These are phyloP conservation scores for Aphanomyces stellatus DNA, from an alignment of 352 stramenopile species.

Conservation along the genomic window DNA sequence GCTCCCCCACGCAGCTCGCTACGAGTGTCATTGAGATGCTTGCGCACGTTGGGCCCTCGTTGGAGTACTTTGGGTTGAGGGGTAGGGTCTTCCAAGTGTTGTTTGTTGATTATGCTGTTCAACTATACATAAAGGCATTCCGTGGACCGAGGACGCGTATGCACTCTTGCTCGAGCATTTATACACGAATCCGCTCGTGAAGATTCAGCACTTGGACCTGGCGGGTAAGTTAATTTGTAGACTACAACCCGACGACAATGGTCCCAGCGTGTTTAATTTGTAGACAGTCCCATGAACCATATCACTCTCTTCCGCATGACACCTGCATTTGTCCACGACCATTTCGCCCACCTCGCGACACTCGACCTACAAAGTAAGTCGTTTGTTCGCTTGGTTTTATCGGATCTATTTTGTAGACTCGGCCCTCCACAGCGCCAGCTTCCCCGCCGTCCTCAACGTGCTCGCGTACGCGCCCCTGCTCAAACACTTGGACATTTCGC, in stretches of 20 bases:
- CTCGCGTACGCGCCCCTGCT: background rate
- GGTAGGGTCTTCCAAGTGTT: too few species aligned
- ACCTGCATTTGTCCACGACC: slow-evolving; percentile 6
- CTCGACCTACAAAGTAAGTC: background rate
- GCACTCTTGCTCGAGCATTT: background rate
- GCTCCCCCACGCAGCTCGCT: background rate
- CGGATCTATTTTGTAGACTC: background rate
- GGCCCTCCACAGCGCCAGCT: background rate
- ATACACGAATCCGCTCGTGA: background rate
- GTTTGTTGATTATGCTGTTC: too few species aligned
- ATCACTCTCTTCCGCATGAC: slow-evolving; percentile 1
- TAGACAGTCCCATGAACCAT: slow-evolving; percentile 8
- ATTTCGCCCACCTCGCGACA: background rate
- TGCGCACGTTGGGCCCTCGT: background rate
- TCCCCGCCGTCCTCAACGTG: background rate
- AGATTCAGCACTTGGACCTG: slow-evolving; percentile 4
- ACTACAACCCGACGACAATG: too few species aligned
- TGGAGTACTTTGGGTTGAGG: background rate
- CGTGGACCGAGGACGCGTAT: background rate
- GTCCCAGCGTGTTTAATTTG: too few species aligned
- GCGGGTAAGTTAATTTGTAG: slow-evolving; percentile 12
- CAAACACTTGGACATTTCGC: slow-evolving; percentile 2
- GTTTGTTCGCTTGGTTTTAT: background rate
- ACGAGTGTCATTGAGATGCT: background rate
- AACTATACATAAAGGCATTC: too few species aligned